Conservation (phyloP, 257 asterid genomes). For the Nicotiana sylvestris region DNA sequence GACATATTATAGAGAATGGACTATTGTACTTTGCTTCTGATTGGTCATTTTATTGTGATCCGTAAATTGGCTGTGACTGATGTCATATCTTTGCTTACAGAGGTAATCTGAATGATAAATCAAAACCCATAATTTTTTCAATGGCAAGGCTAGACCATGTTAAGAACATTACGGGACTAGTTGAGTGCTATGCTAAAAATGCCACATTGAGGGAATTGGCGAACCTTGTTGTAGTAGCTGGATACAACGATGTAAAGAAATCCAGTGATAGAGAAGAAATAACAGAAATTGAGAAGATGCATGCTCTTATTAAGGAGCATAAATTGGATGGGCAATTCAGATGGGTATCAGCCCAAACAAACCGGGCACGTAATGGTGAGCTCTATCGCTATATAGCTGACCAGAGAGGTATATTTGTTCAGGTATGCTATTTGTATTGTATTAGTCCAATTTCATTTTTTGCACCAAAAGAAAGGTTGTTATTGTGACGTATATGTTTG, state of each 20-base stretch:
- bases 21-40: not conserved
- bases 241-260: conserved; percentile 63
- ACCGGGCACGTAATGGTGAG: conserved; percentile 86
- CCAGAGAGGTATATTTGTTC: conserved; percentile 85
- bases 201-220: conserved; percentile 63
- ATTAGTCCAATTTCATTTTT: not conserved
- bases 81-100: conserved; percentile 36
- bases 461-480: not conserved
- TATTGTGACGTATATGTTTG: not conserved
- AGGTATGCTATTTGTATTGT: conserved; percentile 36
- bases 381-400: conserved; percentile 95
- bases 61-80: not conserved
- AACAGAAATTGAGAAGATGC: conserved; percentile 93
- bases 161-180: conserved; percentile 86
- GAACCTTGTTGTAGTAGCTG: conserved; percentile 90
- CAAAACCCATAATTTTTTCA: conserved; percentile 90
- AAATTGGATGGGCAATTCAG: conserved; percentile 64
- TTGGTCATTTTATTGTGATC: not conserved
- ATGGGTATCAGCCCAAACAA: conserved; percentile 83
- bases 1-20: not conserved
- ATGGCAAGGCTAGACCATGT: conserved; percentile 99
- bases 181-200: conserved; percentile 79
- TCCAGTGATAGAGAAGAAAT: conserved; percentile 93
- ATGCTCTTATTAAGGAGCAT: conserved; percentile 61
- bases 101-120: conserved; percentile 56